Evolutionary conservation across 805 yeast genomes (phyloP).

Genomic region (Yarrowia sp.): DNA sequence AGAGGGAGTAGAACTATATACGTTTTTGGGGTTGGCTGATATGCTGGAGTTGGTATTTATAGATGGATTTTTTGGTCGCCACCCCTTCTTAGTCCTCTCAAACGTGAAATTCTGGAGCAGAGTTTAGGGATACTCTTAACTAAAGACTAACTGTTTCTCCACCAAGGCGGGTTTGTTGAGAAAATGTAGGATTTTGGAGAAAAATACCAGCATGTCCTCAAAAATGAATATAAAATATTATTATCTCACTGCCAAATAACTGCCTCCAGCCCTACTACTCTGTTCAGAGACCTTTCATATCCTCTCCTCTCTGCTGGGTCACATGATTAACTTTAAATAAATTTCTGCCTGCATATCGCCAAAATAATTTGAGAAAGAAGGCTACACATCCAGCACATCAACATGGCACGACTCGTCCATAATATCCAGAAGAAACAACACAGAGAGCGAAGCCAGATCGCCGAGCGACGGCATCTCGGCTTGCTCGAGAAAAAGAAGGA

Average conservation of each 20-base stretch:
- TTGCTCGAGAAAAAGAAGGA: slow-evolving; percentile 91
- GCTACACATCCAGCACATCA: background rate
- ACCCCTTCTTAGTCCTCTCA: too few species aligned
- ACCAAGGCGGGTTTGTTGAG: too few species aligned
- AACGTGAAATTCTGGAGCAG: too few species aligned
- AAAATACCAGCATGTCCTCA: too few species aligned
- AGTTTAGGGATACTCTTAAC: too few species aligned
- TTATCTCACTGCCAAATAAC: background rate
- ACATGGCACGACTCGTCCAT: slow-evolving; percentile 43
- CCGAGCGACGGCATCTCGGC: slow-evolving; percentile 70
- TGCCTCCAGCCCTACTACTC: background rate
- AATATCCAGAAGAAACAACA: slow-evolving; percentile 96
- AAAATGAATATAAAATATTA: too few species aligned
- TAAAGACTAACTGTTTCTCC: too few species aligned
- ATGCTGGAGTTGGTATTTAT: too few species aligned
- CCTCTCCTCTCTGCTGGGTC: background rate
- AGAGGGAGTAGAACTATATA: background rate
- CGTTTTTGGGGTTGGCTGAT: too few species aligned
- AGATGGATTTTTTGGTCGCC: too few species aligned
- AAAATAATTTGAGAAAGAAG: background rate
- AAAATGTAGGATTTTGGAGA: too few species aligned
- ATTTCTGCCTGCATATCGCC: slow-evolving; percentile 16
- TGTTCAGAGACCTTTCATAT: background rate
- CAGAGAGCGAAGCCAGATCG: slow-evolving; percentile 86
- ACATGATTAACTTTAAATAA: slow-evolving; percentile 8